Evolutionary conservation across 441 rosid species (phyloP), one percentile per base, ranked within the genome.

Genomic region (Manihot esculenta): DNA sequence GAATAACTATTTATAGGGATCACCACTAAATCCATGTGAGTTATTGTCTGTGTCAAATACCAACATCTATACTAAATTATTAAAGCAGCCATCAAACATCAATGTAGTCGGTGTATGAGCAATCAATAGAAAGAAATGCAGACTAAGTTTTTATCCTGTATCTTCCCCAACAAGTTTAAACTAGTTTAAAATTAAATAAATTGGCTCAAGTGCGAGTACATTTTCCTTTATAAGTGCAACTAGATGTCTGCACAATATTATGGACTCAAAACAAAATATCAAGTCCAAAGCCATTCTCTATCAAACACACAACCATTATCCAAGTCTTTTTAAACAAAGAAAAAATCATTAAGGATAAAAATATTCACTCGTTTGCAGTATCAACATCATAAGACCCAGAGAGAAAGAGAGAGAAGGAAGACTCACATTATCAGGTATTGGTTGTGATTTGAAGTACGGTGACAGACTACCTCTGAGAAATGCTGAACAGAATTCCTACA

Each of bases 341-440:
- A 12, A 45, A n/a, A 47, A 7, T 5, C 3, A 14, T 17, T 9
- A 33, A 35, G 5, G 6, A 60, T 38, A 60, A 5, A 17, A 13
- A 10, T 33, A 38, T 21, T 62, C 27, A 5, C 38, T 15, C 60
- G 18, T 10, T 20, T 58, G 27, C 9, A 15, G 12, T 51, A n/a
- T 7, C 41, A 21, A 2, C 14, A 58, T 11, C 56, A 58, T n/a
- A 56, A 26, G 17, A 24, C 35, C 57, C 13, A 53, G 4, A 24
- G 24, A 23, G 7, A 18, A 10, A 35, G 27, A 10, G 42, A 49
- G 27, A 44, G 62, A 18, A 27, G 38, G 56, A 49, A 38, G 21
- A 82, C 99, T 89, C 75, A 89, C 99, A 23, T 87, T 90, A 71
- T 89, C 88, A 13, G 91, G 97, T 80, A 82, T 65, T 67, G 93